Evolutionary conservation across 140 eudicot genomes (phyloP), one percentile per base, ranked within the genome.

Genomic region (Erigeron philadelphicus): DNA sequence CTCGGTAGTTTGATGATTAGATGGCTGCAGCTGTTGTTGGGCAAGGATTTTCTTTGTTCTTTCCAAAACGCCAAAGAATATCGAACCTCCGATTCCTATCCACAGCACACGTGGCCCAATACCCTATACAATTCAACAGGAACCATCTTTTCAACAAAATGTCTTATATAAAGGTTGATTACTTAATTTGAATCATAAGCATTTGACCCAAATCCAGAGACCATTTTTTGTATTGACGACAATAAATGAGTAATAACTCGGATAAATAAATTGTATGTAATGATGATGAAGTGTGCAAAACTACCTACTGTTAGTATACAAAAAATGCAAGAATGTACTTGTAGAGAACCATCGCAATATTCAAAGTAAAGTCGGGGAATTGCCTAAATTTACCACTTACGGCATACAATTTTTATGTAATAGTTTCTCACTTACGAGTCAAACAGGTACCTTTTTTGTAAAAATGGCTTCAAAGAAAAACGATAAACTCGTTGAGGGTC

Each of bases 1-100:
- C n/a, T 57, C 79, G 9, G 70, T 57, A 11, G 49, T 41, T 63
- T 72, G 79, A 70, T 64, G 38, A 1, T 44, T 76, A 9, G 74
- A 43, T 0, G 79, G 81, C 47, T 72, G 90, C 75, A 74, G 67
- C 72, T 81, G 88, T 70, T 86, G 79, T 78, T 89, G 70, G 1
- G 86, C 87, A 56, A 93, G 95, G 13, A 81, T 35, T 49, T 86
- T 81, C 87, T 93, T 93, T 53, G 95, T 89, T 55, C 89, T 80
- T 78, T 89, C 99, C 73, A 93, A 94, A 70, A 89, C 97, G 9
- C 99, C 95, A 66, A 93, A 93, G 79, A 93, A 93, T 76, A 93
- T 93, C 5, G 95, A 93, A n/a, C 97, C 99, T n/a, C 99, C 99
- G 4, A 93, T 93, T n/a, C 99, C 99, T 64, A 93, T 89, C 99